Evolutionary conservation across 169 alveolate species (phyloP), one percentile per base, ranked within the genome.

Genomic region (Eimeria necatrix): DNA sequence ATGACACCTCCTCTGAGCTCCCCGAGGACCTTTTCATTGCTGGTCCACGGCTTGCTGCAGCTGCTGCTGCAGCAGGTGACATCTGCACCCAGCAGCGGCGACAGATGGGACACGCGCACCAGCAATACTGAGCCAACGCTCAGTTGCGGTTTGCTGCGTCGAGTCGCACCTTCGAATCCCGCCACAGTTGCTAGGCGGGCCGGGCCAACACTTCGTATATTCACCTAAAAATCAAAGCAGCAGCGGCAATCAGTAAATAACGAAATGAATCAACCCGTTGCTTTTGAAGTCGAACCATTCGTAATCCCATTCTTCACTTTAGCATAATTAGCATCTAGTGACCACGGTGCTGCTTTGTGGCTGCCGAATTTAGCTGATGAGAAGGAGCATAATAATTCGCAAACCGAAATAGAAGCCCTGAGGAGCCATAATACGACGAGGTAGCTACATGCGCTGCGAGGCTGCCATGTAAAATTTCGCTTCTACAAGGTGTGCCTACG

Each of bases 1-100:
- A 91, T 59, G 53, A 56, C n/a, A 24, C 95, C 95, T 14, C 83
- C 95, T 51, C 76, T 51, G 5, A 91, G 90, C 52, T 91, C 95
- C 26, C 95, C 95, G 26, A 91, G 70, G 4, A 76, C 59, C 59
- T 91, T 91, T 70, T 91, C 95, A 10, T n/a, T 53, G 84, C 90
- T 73, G 53, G 89, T 74, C 95, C 95, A 91, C 59, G 95, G 78
- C 61, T 91, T 91, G 90, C 87, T 91, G 91, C 95, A 91, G 95
- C 59, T 91, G 91, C 83, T 64, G 91, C 61, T 81, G 70, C 86
- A 59, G 83, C 95, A 91, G 52, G 91, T 91, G 4, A 91, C 81
- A n/a, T 91, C 91, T 6, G 95, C 95, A 22, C 91, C 95, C 41
- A 76, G 73, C 84, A 56, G 68, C 8, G 91, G 81, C 49, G 95